Base-by-base conservation (phyloP, 129 eudicot genomes). In the Tanacetum coccineum region DNA sequence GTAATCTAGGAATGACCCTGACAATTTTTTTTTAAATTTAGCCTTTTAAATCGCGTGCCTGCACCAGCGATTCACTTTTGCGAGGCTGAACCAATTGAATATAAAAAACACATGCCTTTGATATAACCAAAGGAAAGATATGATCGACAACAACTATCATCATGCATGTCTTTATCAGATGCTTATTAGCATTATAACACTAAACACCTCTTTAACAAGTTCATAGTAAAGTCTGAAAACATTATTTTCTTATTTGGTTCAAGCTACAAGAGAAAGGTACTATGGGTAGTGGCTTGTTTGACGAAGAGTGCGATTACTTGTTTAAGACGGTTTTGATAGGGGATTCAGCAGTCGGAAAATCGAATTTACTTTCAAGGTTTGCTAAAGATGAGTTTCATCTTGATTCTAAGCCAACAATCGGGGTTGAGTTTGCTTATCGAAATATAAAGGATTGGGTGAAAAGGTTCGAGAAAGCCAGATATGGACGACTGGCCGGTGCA, bases 401-500 rank as follows among this genome's bases (percentile, higher is more conserved):
- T 15, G 96, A 85, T 26, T 85, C 96, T 0, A 88, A 88, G 75
- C 96, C 96, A 9, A 88, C 93, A 1, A 88, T 88, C 8, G 96
- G 96, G 2, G 96, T 88, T 1, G 96, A 88, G 72, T 88, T 88
- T 10, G 96, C 96, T 62, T 88, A 88, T 42, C 61, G 89, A 51
- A 88, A 79, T 70, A 59, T 88, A 17, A 88, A 71, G n/a, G 74
- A 75, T 88, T 0, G n/a, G 85, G 85, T 8, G 89, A 88, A 79
- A 88, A 88, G 71, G 72, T n/a, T 88, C 60, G 78, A 69, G 67
- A 88, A 88, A 77, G 84, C 96, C 96, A 88, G 57, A 81, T 88
- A 60, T 88, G 96, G 93, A 93, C 85, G 45, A 88, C 96, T 32
- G n/a, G 96, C 96, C 2, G 96, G 96, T n/a, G 32, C 96, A 88